Evolutionary conservation across 257 asterid species (phyloP).

Genomic region (Mitragyna speciosa): DNA sequence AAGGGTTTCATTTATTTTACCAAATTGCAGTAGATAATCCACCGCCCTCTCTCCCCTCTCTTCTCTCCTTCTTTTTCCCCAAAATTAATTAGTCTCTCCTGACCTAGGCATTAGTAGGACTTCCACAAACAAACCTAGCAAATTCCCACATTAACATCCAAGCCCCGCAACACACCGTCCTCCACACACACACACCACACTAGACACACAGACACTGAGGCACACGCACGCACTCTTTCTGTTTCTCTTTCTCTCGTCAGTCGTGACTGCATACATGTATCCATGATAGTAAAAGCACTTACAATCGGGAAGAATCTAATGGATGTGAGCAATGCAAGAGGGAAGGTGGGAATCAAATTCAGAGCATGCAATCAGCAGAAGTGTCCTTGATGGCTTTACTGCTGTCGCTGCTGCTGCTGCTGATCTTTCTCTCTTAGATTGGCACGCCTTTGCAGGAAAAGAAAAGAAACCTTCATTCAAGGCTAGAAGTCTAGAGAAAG

Average conservation of each 20-base stretch:
- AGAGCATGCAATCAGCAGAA: slow-evolving; percentile 38
- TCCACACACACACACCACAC: no score
- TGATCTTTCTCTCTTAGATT: slow-evolving; percentile 47
- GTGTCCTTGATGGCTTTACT: slow-evolving; percentile 31
- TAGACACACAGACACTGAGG: background rate
- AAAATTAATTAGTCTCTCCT: slow-evolving; percentile 6
- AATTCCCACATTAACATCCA: background rate
- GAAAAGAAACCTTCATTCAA: slow-evolving; percentile 12
- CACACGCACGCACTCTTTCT: slow-evolving; percentile 5
- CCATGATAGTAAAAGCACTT: slow-evolving; percentile 14
- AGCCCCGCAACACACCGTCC: background rate
- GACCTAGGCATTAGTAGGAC: slow-evolving; percentile 24
- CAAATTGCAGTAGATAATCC: background rate
- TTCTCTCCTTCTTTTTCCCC: no score
- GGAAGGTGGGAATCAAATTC: background rate
- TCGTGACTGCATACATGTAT: background rate
- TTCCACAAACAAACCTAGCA: slow-evolving; percentile 12
- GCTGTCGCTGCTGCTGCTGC: slow-evolving; percentile 23
- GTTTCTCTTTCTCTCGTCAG: background rate
- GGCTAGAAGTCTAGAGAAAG: slow-evolving; percentile 34
- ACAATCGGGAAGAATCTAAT: slow-evolving; percentile 21
- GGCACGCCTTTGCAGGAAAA: slow-evolving; percentile 52
- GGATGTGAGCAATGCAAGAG: slow-evolving; percentile 17
- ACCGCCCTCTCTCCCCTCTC: background rate
- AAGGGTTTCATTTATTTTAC: slow-evolving; percentile 18